Evolutionary conservation across 2,329 filamentous ascomycete genomes (phyloP).

Genomic region (Cladosporium sp.): DNA sequence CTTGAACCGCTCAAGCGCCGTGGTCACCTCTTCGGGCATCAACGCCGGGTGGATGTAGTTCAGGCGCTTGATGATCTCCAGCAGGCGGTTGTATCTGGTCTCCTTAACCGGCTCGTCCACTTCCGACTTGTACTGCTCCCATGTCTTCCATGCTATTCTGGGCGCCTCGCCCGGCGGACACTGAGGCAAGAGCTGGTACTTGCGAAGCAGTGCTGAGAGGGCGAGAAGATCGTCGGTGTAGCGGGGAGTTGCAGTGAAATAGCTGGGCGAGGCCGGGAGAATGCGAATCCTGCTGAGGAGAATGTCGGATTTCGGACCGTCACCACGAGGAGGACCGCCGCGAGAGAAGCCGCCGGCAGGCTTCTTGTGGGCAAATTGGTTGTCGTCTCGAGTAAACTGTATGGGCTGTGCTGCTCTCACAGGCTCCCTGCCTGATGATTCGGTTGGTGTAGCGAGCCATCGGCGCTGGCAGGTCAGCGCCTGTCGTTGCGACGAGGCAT

Average conservation of each 20-base stretch:
- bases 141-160: constrained; percentile 71
- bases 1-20: constrained; percentile 63
- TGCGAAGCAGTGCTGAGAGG: constrained; percentile 64
- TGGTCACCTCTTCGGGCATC: constrained; percentile 62
- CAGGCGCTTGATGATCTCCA: constrained; percentile 69
- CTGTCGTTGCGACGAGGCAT: constrained; percentile 18
- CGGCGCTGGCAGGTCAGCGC: constrained; percentile 18
- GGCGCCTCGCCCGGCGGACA: constrained; percentile 60
- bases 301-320: not conserved
- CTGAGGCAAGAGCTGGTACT: constrained; percentile 66
- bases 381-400: constrained; percentile 19
- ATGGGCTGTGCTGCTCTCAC: constrained; percentile 27
- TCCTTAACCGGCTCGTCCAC: constrained; percentile 67
- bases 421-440: constrained; percentile 14
- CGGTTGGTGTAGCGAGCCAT: constrained; percentile 24
- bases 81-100: constrained; percentile 70
- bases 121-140: constrained; percentile 66
- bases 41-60: constrained; percentile 79
- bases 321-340: not conserved
- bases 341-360: not conserved
- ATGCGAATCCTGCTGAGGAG: constrained; percentile 52
- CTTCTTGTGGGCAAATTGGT: constrained; percentile 19
- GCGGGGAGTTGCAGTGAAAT: constrained; percentile 78
- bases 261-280: constrained; percentile 81
- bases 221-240: constrained; percentile 81